Evolutionary conservation across 2,329 filamentous ascomycete species (phyloP), one percentile per base, ranked within the genome.

Genomic region (Daldinia eschscholtzii): DNA sequence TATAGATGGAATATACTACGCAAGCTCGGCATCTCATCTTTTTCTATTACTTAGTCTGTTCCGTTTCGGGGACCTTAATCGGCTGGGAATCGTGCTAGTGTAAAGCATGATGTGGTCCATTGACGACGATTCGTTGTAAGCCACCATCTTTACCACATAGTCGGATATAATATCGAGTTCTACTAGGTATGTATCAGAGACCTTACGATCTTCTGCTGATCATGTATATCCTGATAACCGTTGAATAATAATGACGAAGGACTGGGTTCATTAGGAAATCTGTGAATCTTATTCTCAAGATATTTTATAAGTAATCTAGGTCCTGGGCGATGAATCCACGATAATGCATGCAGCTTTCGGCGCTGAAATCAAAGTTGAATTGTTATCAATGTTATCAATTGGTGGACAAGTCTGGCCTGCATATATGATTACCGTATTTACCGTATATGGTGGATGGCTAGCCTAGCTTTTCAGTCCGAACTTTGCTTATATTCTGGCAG

Each of bases 291-390:
- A 37, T 13, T 9, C 23, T n/a, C 20, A 18, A 44, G 4, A 28
- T n/a, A 42, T 35, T 35, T 1, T 35, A 35, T 15, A 44, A 30
- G 44, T 23, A 35, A 26, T 52, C 57, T 42, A 61, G 65, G 61
- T 62, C 55, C 61, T 65, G 41, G 56, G 60, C 33, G 62, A 60
- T 59, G 48, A 42, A 59, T 60, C 46, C 48, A 62, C 35, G 30
- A 72, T 58, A 33, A 57, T 58, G 55, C 35, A 68, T 76, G 75
- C 74, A 73, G 57, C 44, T 39, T 44, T 76, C 74, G 75, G 75
- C 63, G 41, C 55, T 63, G 60, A 46, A 46, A 9, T 64, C 41
- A 65, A 44, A 57, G 55, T 59, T 61, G 26, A 52, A 44, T 52
- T 39, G 23, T 58, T 30, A 33, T 64, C 30, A 33, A 63, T 39